Conservation (phyloP, 495 filamentous ascomycete genomes). For the Xylona heveae region DNA sequence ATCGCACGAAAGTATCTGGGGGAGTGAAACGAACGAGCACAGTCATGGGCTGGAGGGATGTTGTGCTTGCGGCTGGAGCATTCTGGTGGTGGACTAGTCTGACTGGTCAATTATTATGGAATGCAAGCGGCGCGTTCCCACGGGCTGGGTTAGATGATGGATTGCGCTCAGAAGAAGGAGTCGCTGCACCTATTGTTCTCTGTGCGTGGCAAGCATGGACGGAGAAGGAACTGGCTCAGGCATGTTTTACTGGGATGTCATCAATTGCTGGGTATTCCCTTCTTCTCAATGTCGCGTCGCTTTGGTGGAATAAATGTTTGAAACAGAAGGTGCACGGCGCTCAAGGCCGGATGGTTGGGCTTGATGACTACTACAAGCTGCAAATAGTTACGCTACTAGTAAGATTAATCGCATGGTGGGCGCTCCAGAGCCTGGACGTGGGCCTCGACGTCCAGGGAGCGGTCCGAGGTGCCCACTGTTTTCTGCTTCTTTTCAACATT, state of each 20-base stretch:
- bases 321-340: constrained; percentile 39
- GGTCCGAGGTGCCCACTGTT: constrained; percentile 28
- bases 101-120: constrained; percentile 2
- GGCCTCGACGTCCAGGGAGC: constrained; percentile 10
- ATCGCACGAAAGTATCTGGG: constrained; percentile 30
- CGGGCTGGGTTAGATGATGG: too few species aligned
- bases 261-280: constrained; percentile 24
- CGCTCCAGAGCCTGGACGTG: constrained; percentile 13
- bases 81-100: constrained; percentile 22
- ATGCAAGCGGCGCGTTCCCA: too few species aligned
- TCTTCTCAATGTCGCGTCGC: constrained; percentile 28
- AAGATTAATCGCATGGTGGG: constrained; percentile 29
- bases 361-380: constrained; percentile 44
- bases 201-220: too few species aligned
- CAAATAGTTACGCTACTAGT: constrained; percentile 39
- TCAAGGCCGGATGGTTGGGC: constrained; percentile 38
- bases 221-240: too few species aligned
- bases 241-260: constrained; percentile 15
- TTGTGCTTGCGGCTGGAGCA: constrained; percentile 23
- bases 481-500: constrained; percentile 22
- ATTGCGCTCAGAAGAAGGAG: too few species aligned
- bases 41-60: constrained; percentile 28
- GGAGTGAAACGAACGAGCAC: constrained; percentile 18
- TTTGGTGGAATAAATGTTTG: constrained; percentile 64
- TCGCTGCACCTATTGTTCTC: too few species aligned